Evolutionary conservation across 1,139 yeast species (phyloP).

Genomic region (Hansenula sp.): DNA sequence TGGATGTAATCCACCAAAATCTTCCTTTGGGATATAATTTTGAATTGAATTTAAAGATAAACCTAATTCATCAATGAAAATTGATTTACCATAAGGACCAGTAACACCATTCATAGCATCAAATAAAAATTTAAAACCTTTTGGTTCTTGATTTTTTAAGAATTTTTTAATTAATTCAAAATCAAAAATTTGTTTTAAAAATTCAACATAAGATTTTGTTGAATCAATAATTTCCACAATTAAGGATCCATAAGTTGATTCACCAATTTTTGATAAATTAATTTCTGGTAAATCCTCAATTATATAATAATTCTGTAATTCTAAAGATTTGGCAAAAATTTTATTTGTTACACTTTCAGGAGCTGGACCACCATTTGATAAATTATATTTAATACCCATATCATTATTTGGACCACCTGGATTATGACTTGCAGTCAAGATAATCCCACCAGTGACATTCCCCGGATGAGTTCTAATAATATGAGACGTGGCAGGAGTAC

Average conservation of each 20-base stretch:
- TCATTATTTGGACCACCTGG: constrained; percentile 98
- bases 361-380: constrained; percentile 98
- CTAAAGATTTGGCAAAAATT: constrained; percentile 68
- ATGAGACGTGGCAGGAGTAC: constrained; percentile 96
- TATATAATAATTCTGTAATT: constrained; percentile 57
- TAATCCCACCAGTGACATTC: constrained; percentile 88
- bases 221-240: constrained; percentile 81
- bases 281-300: constrained; percentile 48
- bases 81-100: constrained; percentile 89
- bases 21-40: constrained; percentile 74
- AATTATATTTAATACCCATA: constrained; percentile 92
- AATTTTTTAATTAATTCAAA: constrained; percentile 76
- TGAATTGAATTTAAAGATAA: constrained; percentile 68
- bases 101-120: constrained; percentile 96
- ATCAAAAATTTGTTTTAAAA: constrained; percentile 85
- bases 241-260: constrained; percentile 42
- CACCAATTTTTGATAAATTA: constrained; percentile 60
- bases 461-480: constrained; percentile 63
- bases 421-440: constrained; percentile 94
- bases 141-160: constrained; percentile 43
- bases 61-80: constrained; percentile 83
- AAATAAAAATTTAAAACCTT: constrained; percentile 69
- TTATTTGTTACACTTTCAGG: constrained; percentile 91
- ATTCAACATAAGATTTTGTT: constrained; percentile 67
- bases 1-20: constrained; percentile 97